A percentile compares a stretch with the other conserved stretches of the same genome.
Evolutionary conservation across 1,139 yeast genomes (phyloP).

Genomic region (Yamadazyma aaseri): DNA sequence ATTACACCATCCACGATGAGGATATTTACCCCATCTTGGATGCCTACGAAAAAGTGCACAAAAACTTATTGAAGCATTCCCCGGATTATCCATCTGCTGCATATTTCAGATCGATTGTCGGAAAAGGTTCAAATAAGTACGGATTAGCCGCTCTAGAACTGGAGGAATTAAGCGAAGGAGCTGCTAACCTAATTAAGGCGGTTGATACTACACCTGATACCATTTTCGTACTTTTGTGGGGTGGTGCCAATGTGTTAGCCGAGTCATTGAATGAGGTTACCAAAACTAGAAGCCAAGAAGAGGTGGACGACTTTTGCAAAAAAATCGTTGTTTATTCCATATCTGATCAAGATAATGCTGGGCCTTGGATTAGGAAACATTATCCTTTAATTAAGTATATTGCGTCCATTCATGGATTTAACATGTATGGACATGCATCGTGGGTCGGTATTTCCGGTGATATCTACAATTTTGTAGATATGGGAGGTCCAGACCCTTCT

Average conservation of each 20-base stretch:
- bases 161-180: slow-evolving; percentile 18
- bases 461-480: slow-evolving; percentile 15
- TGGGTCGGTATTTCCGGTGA: slow-evolving; percentile 28
- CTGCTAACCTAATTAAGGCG: slow-evolving; percentile 17
- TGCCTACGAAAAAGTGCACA: slow-evolving; percentile 20
- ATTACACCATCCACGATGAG: slow-evolving; percentile 21
- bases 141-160: slow-evolving; percentile 18
- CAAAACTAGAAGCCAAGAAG: slow-evolving; percentile 11
- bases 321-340: slow-evolving; percentile 21
- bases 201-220: slow-evolving; percentile 17
- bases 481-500: slow-evolving; percentile 21
- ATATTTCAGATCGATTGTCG: slow-evolving; percentile 18
- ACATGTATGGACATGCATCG: slow-evolving; percentile 21
- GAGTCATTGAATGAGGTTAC: slow-evolving; percentile 20
- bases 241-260: slow-evolving; percentile 24
- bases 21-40: slow-evolving; percentile 24
- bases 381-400: slow-evolving; percentile 21
- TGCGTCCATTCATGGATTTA: slow-evolving; percentile 22
- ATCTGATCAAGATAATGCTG: slow-evolving; percentile 26
- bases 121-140: slow-evolving; percentile 19
- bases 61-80: slow-evolving; percentile 20
- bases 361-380: slow-evolving; percentile 23
- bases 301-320: slow-evolving; percentile 11
- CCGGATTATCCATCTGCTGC: slow-evolving; percentile 19
- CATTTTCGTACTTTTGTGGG: slow-evolving; percentile 22